Conservation (phyloP, 164 flowering plant species). For the Tetracentron sinense region DNA sequence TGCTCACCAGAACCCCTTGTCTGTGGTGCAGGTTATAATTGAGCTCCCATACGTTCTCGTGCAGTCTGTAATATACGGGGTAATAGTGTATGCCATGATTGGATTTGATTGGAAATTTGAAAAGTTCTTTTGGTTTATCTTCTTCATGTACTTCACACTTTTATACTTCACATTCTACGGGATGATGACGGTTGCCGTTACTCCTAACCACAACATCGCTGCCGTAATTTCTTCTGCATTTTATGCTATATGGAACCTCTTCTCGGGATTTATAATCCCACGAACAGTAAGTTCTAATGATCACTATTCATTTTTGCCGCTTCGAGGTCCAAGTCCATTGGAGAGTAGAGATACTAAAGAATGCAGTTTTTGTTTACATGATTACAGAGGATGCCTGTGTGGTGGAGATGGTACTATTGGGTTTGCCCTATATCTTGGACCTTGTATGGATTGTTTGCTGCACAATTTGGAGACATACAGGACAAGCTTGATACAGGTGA, state of each 20-base stretch:
- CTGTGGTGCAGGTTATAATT: slow-evolving; percentile 1
- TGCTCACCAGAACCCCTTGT: neutral
- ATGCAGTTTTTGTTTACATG: neutral
- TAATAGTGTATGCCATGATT: slow-evolving; percentile 14
- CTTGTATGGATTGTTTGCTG: slow-evolving; percentile 23
- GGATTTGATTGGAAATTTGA: slow-evolving; percentile 20
- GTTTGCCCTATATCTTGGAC: slow-evolving; percentile 20
- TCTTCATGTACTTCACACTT: slow-evolving; percentile 30
- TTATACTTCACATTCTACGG: slow-evolving; percentile 29
- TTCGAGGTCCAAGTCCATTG: neutral
- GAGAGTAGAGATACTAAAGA: neutral
- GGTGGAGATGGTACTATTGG: slow-evolving; percentile 38
- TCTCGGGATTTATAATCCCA: slow-evolving; percentile 34
- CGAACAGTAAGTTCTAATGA: slow-evolving; percentile 22
- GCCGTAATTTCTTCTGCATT: slow-evolving; percentile 29
- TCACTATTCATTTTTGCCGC: neutral
- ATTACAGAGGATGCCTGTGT: slow-evolving; percentile 26
- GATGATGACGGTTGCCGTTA: slow-evolving; percentile 29
- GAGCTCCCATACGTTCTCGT: slow-evolving; percentile 7
- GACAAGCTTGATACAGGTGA: slow-evolving; percentile 4
- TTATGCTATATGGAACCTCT: slow-evolving; percentile 29
- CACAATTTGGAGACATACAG: slow-evolving; percentile 29
- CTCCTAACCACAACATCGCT: slow-evolving; percentile 27
- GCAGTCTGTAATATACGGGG: slow-evolving; percentile 4
- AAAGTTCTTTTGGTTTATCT: slow-evolving; percentile 31